Conservation (phyloP, 257 asterid species). For the Nicotiana paniculata region DNA sequence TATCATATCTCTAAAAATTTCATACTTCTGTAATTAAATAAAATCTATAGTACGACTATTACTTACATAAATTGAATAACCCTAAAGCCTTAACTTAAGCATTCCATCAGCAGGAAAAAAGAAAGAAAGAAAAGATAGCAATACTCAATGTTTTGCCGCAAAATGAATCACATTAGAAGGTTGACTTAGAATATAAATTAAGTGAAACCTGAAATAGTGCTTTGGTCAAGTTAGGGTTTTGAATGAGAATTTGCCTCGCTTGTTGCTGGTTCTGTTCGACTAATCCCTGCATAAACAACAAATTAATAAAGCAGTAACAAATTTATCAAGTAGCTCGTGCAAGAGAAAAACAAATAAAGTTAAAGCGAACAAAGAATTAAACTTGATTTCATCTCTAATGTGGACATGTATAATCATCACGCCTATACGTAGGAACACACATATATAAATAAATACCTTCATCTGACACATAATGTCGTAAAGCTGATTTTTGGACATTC, state of each 20-base stretch:
- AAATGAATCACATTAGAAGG: background rate
- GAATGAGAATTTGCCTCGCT: slow-evolving; percentile 89
- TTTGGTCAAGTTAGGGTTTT: slow-evolving; percentile 80
- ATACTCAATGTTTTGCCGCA: background rate
- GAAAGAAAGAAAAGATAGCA: background rate
- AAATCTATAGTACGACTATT: background rate
- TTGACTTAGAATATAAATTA: background rate
- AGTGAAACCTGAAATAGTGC: slow-evolving; percentile 83
- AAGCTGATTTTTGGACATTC: slow-evolving; percentile 83
- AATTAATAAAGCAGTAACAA: background rate
- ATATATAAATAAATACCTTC: slow-evolving; percentile 44
- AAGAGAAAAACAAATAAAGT: background rate
- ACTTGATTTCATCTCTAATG: background rate
- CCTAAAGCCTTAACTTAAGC: background rate
- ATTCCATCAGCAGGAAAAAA: too few relatives aligned
- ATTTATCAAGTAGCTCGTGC: background rate
- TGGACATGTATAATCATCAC: too few relatives aligned
- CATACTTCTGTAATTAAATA: background rate
- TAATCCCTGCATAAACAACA: slow-evolving; percentile 39
- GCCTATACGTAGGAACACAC: too few relatives aligned
- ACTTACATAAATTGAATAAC: background rate
- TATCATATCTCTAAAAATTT: background rate
- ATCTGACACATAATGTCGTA: slow-evolving; percentile 92
- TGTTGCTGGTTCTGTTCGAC: slow-evolving; percentile 89
- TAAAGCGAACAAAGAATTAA: too few relatives aligned